Conservation (phyloP, 2,329 filamentous ascomycete species). For the Paracorniculantispora psalliotae region DNA sequence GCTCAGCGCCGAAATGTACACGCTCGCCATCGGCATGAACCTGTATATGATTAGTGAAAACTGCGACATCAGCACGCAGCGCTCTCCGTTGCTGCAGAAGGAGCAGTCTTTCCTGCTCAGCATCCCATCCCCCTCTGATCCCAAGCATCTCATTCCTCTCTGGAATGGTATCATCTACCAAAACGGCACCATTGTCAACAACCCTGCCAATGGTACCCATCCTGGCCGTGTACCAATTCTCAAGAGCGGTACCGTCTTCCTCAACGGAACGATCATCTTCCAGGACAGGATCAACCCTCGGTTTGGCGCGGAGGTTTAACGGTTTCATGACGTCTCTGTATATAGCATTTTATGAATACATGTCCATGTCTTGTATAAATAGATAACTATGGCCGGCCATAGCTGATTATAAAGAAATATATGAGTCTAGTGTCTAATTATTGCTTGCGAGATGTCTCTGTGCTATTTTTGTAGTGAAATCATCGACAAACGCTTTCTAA, state of each 20-base stretch:
- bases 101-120: neutral
- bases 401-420: neutral
- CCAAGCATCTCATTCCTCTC: neutral
- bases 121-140: neutral
- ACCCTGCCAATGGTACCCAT: conserved; percentile 20
- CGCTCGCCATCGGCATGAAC: conserved; percentile 26
- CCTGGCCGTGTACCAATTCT: conserved; percentile 20
- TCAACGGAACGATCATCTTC: conserved; percentile 20
- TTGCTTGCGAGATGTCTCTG: neutral
- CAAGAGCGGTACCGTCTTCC: conserved; percentile 23
- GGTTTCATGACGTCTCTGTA: neutral
- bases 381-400: conserved; percentile 2
- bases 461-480: neutral
- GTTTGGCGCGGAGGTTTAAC: neutral
- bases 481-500: neutral
- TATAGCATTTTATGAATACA: neutral
- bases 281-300: conserved; percentile 21
- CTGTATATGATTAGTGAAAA: conserved; percentile 31
- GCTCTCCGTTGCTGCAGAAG: conserved; percentile 21
- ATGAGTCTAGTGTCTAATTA: neutral
- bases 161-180: conserved; percentile 29
- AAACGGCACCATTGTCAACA: conserved; percentile 24
- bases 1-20: conserved; percentile 28
- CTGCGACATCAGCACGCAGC: conserved; percentile 22
- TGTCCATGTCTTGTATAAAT: neutral